Evolutionary conservation across 331 rosid genomes (phyloP).

Genomic region (Malus hybrid): DNA sequence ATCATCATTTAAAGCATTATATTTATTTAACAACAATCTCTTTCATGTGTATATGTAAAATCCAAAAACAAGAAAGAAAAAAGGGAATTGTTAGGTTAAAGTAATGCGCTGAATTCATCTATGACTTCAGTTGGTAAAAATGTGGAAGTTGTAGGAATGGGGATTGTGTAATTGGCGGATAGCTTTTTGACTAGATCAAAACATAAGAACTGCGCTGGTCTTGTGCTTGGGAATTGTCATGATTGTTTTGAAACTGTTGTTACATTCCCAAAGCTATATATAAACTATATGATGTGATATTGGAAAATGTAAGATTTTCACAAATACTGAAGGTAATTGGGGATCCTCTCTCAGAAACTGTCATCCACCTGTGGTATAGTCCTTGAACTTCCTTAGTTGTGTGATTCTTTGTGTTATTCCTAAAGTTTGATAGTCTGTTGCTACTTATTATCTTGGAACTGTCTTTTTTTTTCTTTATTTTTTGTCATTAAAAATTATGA

Average conservation of each 20-base stretch:
- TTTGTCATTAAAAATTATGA: not conserved
- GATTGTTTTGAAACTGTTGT: not conserved
- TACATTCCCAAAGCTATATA: not conserved
- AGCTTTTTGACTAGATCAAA: not conserved
- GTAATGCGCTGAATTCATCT: not conserved
- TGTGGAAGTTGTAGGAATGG: not conserved
- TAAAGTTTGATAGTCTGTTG: not conserved
- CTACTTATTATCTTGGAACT: not conserved
- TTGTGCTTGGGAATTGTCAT: not conserved
- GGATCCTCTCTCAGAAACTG: not conserved
- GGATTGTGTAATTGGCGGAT: not conserved
- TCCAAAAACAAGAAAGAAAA: not conserved
- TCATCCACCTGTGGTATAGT: not conserved
- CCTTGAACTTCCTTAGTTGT: not conserved
- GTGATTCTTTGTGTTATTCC: not conserved
- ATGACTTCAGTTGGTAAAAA: not conserved
- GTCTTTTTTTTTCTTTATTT: not conserved
- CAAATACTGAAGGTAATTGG: not conserved
- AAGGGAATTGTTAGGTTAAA: not conserved
- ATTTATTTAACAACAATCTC: not conserved
- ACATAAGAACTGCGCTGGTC: not conserved
- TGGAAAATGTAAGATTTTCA: not conserved
- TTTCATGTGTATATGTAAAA: not conserved
- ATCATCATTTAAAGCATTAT: too few relatives aligned
- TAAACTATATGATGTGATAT: not conserved